phyloP scores from a whole-genome alignment of 768 basidiomycete genomes.

The Suillus plorans region DNA sequence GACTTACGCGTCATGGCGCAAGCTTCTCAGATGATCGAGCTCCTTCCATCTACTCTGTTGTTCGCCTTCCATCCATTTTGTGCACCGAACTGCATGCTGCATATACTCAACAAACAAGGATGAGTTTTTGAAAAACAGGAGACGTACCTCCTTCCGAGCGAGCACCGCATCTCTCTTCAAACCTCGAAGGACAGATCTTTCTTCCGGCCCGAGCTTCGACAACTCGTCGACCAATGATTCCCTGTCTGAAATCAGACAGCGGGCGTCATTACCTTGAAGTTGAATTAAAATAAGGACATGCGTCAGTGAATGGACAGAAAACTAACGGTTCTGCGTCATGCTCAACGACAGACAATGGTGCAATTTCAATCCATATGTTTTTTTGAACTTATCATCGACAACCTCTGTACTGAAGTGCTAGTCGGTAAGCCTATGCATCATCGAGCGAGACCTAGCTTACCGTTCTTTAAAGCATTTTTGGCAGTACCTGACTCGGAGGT shows the following conservation, averaged over 20 bases:
- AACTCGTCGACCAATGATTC: neutral
- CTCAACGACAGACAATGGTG: neutral
- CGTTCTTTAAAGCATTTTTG: conserved; percentile 5
- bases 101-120: neutral
- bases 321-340: neutral
- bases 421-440: neutral
- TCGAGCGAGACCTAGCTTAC: neutral
- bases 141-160: neutral
- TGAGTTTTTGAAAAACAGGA: neutral
- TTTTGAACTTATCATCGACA: neutral
- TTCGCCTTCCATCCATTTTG: conserved; percentile 9
- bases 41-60: conserved; percentile 32
- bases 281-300: neutral
- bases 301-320: neutral
- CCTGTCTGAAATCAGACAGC: neutral
- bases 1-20: conserved; percentile 37
- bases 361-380: neutral
- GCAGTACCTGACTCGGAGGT: conserved; percentile 6
- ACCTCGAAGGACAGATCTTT: neutral
- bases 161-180: neutral
- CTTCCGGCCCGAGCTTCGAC: neutral
- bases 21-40: conserved; percentile 33
- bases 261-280: neutral
- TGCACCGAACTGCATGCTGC: neutral
- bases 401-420: neutral